Percentiles rank a stretch among this genome's conserved stretches.
Evolutionary conservation across 352 stramenopile species (phyloP).

Genomic region (Phytophthora rubi): DNA sequence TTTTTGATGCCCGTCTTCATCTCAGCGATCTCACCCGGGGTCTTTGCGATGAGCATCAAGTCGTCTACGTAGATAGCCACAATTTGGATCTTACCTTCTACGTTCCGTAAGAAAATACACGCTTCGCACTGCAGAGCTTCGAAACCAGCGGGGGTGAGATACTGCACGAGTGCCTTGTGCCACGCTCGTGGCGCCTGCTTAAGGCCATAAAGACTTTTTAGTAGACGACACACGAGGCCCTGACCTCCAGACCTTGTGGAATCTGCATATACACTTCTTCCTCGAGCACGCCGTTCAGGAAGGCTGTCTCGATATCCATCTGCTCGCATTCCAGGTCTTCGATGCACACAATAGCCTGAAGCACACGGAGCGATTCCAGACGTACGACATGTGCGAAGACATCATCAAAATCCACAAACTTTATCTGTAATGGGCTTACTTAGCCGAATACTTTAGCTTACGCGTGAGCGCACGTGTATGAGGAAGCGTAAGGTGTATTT

Average conservation of each 20-base stretch:
- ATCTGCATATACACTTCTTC: neutral
- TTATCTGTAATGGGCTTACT: neutral
- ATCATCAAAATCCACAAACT: neutral
- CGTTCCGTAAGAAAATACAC: neutral
- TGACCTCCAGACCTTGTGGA: neutral
- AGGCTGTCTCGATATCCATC: neutral
- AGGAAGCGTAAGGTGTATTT: too few species aligned
- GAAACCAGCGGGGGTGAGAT: neutral
- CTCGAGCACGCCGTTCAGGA: neutral
- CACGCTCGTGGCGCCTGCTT: neutral
- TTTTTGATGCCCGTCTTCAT: neutral
- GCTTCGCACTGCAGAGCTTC: neutral
- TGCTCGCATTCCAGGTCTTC: neutral
- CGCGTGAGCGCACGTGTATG: too few species aligned
- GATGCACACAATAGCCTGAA: neutral
- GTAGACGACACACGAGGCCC: neutral
- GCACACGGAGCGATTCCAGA: neutral
- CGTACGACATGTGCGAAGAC: neutral
- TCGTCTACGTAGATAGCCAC: neutral
- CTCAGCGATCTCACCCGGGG: neutral
- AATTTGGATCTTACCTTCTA: neutral
- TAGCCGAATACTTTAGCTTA: too few species aligned
- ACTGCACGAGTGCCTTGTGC: neutral
- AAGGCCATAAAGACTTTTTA: neutral
- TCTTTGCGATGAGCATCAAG: neutral